These are phyloP conservation scores for Globisporangium paroecandrum DNA, from an alignment of 352 stramenopile genomes.

Conservation along the genomic window DNA sequence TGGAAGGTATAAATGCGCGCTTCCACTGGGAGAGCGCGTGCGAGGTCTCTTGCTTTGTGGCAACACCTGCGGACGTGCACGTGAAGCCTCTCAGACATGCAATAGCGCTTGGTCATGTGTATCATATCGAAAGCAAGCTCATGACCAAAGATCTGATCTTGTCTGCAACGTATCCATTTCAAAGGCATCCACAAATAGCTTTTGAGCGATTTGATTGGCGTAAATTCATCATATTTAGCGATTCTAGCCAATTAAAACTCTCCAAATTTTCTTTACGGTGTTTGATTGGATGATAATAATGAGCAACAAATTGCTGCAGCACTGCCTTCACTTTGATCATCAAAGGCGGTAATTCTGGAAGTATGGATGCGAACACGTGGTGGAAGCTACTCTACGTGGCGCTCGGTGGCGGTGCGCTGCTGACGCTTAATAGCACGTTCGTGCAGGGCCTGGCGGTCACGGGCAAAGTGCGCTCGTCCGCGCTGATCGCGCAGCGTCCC, in stretches of 20 bases:
- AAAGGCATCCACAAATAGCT: background rate
- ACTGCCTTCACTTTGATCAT: too few relatives aligned
- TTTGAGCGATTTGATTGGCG: too few relatives aligned
- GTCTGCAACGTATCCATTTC: constrained; percentile 5
- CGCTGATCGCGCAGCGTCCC: constrained; percentile 25
- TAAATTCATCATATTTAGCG: too few relatives aligned
- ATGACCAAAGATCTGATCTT: constrained; percentile 8
- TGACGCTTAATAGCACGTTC: constrained; percentile 35
- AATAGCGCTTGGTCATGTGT: background rate
- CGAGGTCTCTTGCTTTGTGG: constrained; percentile 9
- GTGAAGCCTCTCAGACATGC: background rate
- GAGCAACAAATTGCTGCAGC: too few relatives aligned
- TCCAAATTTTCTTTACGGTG: too few relatives aligned
- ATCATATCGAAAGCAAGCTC: background rate
- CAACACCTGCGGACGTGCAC: background rate
- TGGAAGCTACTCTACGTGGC: constrained; percentile 30
- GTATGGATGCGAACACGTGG: constrained; percentile 14
- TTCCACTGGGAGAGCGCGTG: background rate
- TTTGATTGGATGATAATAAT: background rate
- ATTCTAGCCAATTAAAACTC: background rate
- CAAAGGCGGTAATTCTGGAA: background rate
- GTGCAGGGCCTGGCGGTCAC: constrained; percentile 39
- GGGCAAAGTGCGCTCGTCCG: constrained; percentile 34
- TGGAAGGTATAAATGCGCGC: background rate
- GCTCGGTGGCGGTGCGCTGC: constrained; percentile 22